These are phyloP conservation scores for Acanthamoeba royreba DNA, from an alignment of 208 protist genomes.

Conservation along the genomic window DNA sequence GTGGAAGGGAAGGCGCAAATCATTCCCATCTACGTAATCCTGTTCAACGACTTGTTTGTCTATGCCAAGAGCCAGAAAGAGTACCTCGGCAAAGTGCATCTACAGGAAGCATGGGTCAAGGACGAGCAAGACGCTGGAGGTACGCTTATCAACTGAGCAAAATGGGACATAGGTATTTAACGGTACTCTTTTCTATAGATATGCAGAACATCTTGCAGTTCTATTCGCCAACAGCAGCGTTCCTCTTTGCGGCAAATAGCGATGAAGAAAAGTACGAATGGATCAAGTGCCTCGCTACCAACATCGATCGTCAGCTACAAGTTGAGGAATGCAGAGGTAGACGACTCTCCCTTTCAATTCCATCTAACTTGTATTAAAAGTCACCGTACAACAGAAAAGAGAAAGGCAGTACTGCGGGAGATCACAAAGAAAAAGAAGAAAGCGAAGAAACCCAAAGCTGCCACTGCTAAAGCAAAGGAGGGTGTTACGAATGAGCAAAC, in stretches of 20 bases:
- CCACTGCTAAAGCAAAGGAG: neutral
- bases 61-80: neutral
- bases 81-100: conserved; percentile 13
- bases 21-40: neutral
- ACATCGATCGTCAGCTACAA: conserved; percentile 22
- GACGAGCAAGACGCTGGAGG: neutral
- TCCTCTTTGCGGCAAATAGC: conserved; percentile 4
- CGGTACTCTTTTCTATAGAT: neutral
- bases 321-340: neutral
- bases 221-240: conserved; percentile 5
- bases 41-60: conserved; percentile 19
- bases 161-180: neutral
- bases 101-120: conserved; percentile 20
- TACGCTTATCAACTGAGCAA: neutral
- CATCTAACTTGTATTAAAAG: neutral
- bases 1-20: neutral
- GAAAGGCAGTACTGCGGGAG: neutral
- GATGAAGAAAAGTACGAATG: conserved; percentile 39
- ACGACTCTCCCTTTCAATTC: neutral
- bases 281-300: conserved; percentile 8
- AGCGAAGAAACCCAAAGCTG: neutral
- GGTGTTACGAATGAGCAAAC: neutral
- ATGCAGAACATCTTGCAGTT: conserved; percentile 17
- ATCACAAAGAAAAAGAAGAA: conserved; percentile 21
- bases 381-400: neutral